Conservation (phyloP, 257 asterid genomes). For the Apocynum venetum region DNA sequence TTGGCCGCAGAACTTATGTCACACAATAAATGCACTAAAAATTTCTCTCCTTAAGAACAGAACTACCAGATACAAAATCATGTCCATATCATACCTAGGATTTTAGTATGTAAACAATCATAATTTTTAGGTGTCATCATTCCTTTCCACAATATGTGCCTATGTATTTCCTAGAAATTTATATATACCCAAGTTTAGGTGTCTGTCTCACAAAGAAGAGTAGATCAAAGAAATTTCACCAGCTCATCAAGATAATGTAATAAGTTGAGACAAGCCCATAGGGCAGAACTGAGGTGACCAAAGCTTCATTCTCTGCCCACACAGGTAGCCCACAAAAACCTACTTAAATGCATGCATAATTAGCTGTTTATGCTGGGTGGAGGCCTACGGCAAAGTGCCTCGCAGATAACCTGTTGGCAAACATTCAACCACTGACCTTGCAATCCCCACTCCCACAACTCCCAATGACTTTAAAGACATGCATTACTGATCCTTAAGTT, state of each 20-base stretch:
- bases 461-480: background rate
- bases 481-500: background rate
- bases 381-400: background rate
- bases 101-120: background rate
- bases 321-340: background rate
- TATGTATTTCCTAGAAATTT: background rate
- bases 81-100: background rate
- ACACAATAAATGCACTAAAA: background rate
- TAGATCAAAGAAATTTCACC: background rate
- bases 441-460: background rate
- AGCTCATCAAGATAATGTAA: background rate
- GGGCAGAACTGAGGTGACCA: background rate
- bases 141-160: background rate
- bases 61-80: background rate
- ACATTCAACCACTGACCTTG: background rate
- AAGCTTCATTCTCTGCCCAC: background rate
- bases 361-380: too few relatives aligned
- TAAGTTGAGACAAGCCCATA: background rate
- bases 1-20: background rate
- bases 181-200: too few relatives aligned
- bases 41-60: background rate
- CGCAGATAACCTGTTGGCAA: background rate
- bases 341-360: too few relatives aligned
- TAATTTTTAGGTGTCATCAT: background rate
- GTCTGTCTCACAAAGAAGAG: too few relatives aligned